These are phyloP conservation scores for Xylaria sp. DNA, from an alignment of 2,329 filamentous ascomycete species.

Conservation along the genomic window DNA sequence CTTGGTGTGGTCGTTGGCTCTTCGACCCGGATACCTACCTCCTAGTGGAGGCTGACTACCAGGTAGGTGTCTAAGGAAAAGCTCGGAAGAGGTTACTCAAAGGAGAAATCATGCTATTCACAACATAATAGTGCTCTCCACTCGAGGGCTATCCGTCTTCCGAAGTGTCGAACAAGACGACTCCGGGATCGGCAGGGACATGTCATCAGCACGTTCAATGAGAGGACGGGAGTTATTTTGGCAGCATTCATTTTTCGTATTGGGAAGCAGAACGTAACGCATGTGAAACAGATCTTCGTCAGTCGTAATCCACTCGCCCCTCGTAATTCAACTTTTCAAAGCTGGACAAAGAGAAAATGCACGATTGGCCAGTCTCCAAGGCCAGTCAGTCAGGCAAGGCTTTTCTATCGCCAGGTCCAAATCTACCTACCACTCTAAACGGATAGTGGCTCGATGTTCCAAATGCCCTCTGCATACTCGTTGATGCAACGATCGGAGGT, in stretches of 20 bases:
- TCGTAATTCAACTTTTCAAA: background rate
- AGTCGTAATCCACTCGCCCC: background rate
- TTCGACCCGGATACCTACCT: too few species aligned
- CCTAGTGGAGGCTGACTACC: too few species aligned
- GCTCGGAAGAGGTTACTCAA: too few species aligned
- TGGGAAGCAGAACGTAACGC: background rate
- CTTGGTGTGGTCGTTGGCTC: too few species aligned
- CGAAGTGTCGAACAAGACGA: background rate
- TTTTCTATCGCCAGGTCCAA: background rate
- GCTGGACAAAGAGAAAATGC: background rate
- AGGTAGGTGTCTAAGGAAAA: too few species aligned
- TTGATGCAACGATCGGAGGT: slow-evolving; percentile 91
- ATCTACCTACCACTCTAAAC: slow-evolving; percentile 29
- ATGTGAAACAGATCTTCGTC: background rate
- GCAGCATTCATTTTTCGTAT: background rate
- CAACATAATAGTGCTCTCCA: too few species aligned
- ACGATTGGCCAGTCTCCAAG: background rate
- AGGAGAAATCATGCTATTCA: too few species aligned
- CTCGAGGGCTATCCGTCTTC: background rate
- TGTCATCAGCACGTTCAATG: background rate
- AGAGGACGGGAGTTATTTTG: background rate
- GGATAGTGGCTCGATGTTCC: slow-evolving; percentile 83
- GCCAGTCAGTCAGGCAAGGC: background rate
- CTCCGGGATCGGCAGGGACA: background rate
- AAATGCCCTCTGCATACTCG: slow-evolving; percentile 95